Evolutionary conservation across 306 rosid species (phyloP), one percentile per base, ranked within the genome.

Genomic region (Pyrus betulifolia): DNA sequence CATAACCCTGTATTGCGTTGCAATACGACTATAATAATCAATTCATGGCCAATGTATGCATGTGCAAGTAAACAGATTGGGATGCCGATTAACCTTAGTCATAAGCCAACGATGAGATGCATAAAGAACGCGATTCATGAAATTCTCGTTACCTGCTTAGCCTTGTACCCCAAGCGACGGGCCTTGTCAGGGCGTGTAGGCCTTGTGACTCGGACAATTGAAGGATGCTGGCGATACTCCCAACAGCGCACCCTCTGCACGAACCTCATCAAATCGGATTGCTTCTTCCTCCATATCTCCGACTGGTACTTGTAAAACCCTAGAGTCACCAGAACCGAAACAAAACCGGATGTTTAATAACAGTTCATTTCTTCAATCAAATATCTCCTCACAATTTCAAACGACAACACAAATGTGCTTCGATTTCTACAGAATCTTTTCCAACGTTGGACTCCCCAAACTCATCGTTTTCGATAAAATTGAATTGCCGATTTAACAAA

Each of bases 131-230:
- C 4, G 3, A 66, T 2, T 6, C 4, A 5, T 17, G 25, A 30
- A 69, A 51, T 22, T 17, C 8, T 6, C 17, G 0, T 19, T 64
- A 91, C 98, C 97, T 91, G 98, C 82, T 93, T 93, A 51, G 96
- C 96, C 91, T 91, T 93, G 76, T 89, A 93, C 21, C 98, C 98
- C 74, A 93, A 65, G 23, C 97, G 98, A 19, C 96, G 98, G 71
- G 98, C 98, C 84, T 87, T 93, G 70, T 93, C 98, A 14, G 98
- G 96, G 74, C 97, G 97, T 15, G 98, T 93, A 0, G 98, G 93
- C 72, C 90, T 80, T 3, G 87, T 93, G 68, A 93, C 74, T 3
- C 97, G 93, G 27, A 93, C 98, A 67, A 93, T 93, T 23, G 98
- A 91, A 21, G 98, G 91, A 27, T 88, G 92, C 74, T 93, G 98